Evolutionary conservation across 345 rosid genomes (phyloP).

Genomic region (Leavenworthia alabamica): DNA sequence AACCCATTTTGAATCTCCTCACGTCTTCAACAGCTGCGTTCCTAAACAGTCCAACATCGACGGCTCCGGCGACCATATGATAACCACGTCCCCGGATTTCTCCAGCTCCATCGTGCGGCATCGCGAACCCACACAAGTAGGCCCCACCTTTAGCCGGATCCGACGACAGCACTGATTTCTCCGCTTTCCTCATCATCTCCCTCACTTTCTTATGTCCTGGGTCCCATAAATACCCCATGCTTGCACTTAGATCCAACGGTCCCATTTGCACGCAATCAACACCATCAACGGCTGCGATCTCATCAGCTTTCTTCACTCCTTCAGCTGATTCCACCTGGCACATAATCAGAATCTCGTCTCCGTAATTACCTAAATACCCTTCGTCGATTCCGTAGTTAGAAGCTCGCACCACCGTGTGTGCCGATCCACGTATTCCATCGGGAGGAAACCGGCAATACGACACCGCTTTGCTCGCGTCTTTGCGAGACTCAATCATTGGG

Average conservation of each 20-base stretch:
- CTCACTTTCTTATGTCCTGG: conserved; percentile 86
- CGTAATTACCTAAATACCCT: conserved; percentile 63
- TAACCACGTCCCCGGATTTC: conserved; percentile 58
- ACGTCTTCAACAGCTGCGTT: conserved; percentile 72
- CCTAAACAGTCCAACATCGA: conserved; percentile 68
- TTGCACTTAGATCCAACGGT: conserved; percentile 84
- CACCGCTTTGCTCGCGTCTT: conserved; percentile 63
- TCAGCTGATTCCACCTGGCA: conserved; percentile 85
- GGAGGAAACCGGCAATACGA: conserved; percentile 84
- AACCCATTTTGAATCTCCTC: conserved; percentile 55
- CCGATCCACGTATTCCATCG: conserved; percentile 71
- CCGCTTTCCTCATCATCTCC: conserved; percentile 57
- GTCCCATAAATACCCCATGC: conserved; percentile 86
- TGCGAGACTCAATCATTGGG: conserved; percentile 72
- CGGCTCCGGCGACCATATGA: conserved; percentile 66
- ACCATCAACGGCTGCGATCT: conserved; percentile 76
- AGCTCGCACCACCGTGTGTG: conserved; percentile 76
- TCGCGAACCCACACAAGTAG: conserved; percentile 57
- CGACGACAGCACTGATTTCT: conserved; percentile 54
- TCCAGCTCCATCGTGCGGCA: conserved; percentile 60
- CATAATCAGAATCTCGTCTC: conserved; percentile 67
- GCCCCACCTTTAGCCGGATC: conserved; percentile 45
- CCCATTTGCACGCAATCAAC: conserved; percentile 96
- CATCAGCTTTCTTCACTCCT: conserved; percentile 56
- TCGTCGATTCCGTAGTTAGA: conserved; percentile 78